These are phyloP conservation scores for Suillus hirtellus DNA, from an alignment of 768 basidiomycete genomes.

Conservation along the genomic window DNA sequence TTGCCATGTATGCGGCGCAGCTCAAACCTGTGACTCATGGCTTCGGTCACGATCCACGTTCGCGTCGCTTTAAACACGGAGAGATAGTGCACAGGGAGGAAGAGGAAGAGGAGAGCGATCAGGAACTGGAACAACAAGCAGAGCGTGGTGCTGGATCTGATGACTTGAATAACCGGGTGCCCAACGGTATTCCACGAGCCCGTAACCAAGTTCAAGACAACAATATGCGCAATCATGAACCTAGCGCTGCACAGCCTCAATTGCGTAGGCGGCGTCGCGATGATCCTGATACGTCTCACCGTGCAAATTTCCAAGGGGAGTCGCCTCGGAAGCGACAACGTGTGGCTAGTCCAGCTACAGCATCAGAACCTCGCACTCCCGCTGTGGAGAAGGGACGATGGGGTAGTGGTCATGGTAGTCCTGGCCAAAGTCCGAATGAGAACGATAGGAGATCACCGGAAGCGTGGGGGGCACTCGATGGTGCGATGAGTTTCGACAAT, in stretches of 20 bases:
- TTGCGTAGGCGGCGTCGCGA: constrained; percentile 20
- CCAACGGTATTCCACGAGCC: background rate
- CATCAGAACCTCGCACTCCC: background rate
- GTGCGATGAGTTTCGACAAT: background rate
- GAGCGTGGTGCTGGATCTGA: background rate
- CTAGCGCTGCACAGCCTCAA: background rate
- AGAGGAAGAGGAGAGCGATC: constrained; percentile 10
- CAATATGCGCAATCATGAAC: constrained; percentile 1
- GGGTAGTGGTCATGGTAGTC: background rate
- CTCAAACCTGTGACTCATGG: constrained; percentile 21
- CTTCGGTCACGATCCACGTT: constrained; percentile 26
- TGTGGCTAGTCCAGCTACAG: constrained; percentile 2
- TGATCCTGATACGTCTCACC: constrained; percentile 12
- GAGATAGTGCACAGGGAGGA: constrained; percentile 8
- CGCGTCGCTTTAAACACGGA: constrained; percentile 9
- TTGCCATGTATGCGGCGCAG: constrained; percentile 32
- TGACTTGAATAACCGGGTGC: background rate
- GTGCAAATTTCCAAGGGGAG: background rate
- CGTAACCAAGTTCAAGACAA: constrained; percentile 12
- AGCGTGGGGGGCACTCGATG: constrained; percentile 15
- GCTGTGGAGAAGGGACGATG: constrained; percentile 4
- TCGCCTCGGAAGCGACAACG: constrained; percentile 20
- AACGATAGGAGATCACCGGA: constrained; percentile 9
- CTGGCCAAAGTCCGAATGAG: background rate
- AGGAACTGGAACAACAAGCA: background rate